These are phyloP conservation scores for Epichloe sibirici DNA, from an alignment of 2,329 filamentous ascomycete genomes.

Conservation along the genomic window DNA sequence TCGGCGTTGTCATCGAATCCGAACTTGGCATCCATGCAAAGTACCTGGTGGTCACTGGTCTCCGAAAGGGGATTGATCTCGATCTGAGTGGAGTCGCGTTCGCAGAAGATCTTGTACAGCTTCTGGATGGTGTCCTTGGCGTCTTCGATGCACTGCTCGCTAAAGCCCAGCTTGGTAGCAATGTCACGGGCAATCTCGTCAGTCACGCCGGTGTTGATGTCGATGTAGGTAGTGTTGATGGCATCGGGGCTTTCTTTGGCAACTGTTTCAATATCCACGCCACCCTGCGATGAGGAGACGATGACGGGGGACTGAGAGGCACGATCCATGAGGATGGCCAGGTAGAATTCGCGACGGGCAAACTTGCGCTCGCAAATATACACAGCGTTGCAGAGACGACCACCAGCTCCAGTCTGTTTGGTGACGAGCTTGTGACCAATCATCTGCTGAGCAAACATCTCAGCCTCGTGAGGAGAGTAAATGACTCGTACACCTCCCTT, in stretches of 20 bases:
- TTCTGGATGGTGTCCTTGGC: constrained; percentile 96
- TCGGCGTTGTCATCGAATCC: constrained; percentile 98
- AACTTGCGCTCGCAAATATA: constrained; percentile 99
- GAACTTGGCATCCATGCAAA: constrained; percentile 99
- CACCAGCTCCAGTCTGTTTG: constrained; percentile 92
- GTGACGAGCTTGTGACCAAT: constrained; percentile 99
- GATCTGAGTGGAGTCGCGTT: constrained; percentile 97
- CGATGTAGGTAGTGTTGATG: constrained; percentile 84
- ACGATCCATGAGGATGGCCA: constrained; percentile 97
- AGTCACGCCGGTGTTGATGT: constrained; percentile 91
- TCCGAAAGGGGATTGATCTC: constrained; percentile 99
- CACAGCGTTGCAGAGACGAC: constrained; percentile 91
- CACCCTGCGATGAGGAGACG: constrained; percentile 93
- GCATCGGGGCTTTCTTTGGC: constrained; percentile 96
- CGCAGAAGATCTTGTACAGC: constrained; percentile 96
- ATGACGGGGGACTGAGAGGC: constrained; percentile 84
- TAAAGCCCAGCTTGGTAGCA: constrained; percentile 88
- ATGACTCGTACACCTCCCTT: constrained; percentile 98
- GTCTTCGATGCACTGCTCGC: constrained; percentile 91
- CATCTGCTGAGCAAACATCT: constrained; percentile 98
- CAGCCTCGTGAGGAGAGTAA: constrained; percentile 91
- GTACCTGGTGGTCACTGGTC: constrained; percentile 94
- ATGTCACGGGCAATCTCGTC: constrained; percentile 89
- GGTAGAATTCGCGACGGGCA: constrained; percentile 96
- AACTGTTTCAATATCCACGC: constrained; percentile 98